Base-by-base conservation (phyloP, 2,329 filamentous ascomycete genomes). In the Dryadomyces quercivorus region DNA sequence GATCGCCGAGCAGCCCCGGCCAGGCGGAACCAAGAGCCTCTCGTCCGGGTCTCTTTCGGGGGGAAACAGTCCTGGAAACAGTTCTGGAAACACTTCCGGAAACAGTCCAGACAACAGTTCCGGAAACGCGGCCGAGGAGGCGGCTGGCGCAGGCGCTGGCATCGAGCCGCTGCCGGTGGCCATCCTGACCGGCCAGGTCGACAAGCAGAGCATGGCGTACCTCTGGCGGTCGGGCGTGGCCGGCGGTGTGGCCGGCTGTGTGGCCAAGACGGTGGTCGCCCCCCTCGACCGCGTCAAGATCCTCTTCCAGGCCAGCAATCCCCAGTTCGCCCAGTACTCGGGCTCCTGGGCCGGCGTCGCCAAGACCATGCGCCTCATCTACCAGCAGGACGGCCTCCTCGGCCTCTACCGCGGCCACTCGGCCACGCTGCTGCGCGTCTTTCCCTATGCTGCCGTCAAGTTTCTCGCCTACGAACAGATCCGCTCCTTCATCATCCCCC, bases 401-500 rank as follows among this genome's bases (percentile, higher is more conserved):
- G 93, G 93, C 1, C 76, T 98, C 7, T 98, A 90, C 71, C 86
- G 93, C 52, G 93, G 93, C 7, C 93, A 98, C 68, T 96, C 90
- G 4, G 93, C 91, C 2, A 98, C 93, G 0, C 75, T 98, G 2
- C 76, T 97, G 52, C 85, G 93, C 59, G 95, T 98, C 59, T 98
- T 97, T 63, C 93, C 93, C 6, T 98, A 98, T 68, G 93, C 92
- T 16, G 92, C 88, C 48, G 95, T 97, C 70, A 98, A 98, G 66
- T 98, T 98, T 65, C 80, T 98, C 45, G 91, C 92, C 48, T 98
- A 98, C 72, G 93, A 98, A 69, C 93, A 98, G 69, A 88, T 96
- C 60, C 87, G 93, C 57, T 81, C 85, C 13, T 64, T 84, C 15
- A 65, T 97, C 36, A 97, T 98, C 58, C 80, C 79, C 1, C 74